Evolutionary conservation across 805 yeast species (phyloP), one percentile per base, ranked within the genome.

Genomic region (Candida easanensis): DNA sequence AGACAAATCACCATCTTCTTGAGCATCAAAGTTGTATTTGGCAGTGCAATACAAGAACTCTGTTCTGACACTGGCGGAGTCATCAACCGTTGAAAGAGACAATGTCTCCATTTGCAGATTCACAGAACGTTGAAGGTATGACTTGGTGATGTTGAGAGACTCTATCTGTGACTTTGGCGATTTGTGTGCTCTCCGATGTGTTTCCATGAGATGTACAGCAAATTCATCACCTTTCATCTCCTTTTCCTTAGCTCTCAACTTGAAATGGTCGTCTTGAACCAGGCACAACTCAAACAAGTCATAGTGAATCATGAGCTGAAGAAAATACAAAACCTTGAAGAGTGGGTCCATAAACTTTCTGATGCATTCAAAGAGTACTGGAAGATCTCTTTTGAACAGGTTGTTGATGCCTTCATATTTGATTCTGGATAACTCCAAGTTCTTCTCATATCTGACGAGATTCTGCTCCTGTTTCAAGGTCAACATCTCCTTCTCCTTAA

Each of bases 311-410:
- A 65, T 52, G 25, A 72, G 56, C 27, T 69, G 70, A 4, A 68
- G 55, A 45, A 57, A 78, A 46, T 65, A 76, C 13, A 66, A 60
- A 4, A 73, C 37, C 3, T 26, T 37, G 15, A 36, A 42, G 3
- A 54, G 33, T 4, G 66, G 68, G 19, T 57, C 53, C 31, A 69
- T 52, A 19, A 71, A 53, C 13, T 51, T 36, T 4, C 59, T 45
- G 0, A 70, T 57, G 10, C 71, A 54, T 6, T 58, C 43, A 42
- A 71, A 63, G 37, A 76, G 71, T 3, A 46, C 38, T 0, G 83
- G 82, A 1, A 80, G 52, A 33, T 78, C 84, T 23, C 44, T 45
- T 44, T 75, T 74, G 46, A 79, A 60, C 3, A 50, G 39, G 4
- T 53, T 47, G 52, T 77, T 74, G 27, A 67, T 47, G 10, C 46